A percentile compares a stretch with the other conserved stretches of the same genome.
phyloP scores from a whole-genome alignment of 2,329 filamentous ascomycete species.

The Alternaria brassicicola region DNA sequence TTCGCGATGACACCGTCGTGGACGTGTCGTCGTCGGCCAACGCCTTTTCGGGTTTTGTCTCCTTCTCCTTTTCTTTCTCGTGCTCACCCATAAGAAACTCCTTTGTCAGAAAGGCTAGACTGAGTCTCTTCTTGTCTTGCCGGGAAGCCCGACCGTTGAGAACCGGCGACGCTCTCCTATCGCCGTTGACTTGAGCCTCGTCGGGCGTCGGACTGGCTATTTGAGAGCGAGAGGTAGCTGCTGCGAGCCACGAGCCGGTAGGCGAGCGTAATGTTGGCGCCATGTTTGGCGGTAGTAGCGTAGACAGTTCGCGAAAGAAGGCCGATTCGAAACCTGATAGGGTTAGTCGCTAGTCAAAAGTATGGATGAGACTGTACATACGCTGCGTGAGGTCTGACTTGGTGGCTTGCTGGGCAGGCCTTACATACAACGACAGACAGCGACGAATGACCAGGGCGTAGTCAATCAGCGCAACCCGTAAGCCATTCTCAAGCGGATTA shows the following conservation, averaged over 20 bases:
- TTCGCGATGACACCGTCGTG: conserved; percentile 31
- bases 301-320: conserved; percentile 52
- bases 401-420: conserved; percentile 66
- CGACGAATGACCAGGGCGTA: conserved; percentile 88
- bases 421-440: conserved; percentile 72
- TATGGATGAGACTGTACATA: conserved; percentile 54
- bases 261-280: conserved; percentile 40
- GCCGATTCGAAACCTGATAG: conserved; percentile 53
- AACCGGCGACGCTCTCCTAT: conserved; percentile 26
- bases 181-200: conserved; percentile 34
- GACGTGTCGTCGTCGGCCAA: conserved; percentile 32
- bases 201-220: conserved; percentile 34
- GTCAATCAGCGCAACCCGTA: conserved; percentile 85
- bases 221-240: conserved; percentile 36
- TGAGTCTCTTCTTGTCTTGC: conserved; percentile 50
- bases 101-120: conserved; percentile 48
- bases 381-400: conserved; percentile 66
- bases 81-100: conserved; percentile 38
- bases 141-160: conserved; percentile 34
- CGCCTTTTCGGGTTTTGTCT: conserved; percentile 25
- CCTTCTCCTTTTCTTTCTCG: conserved; percentile 20
- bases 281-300: conserved; percentile 46
- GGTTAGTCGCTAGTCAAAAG: conserved; percentile 18
- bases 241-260: conserved; percentile 42
- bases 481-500: conserved; percentile 72